phyloP scores from a whole-genome alignment of 495 filamentous ascomycete species.

The Gamarada debralockiae region DNA sequence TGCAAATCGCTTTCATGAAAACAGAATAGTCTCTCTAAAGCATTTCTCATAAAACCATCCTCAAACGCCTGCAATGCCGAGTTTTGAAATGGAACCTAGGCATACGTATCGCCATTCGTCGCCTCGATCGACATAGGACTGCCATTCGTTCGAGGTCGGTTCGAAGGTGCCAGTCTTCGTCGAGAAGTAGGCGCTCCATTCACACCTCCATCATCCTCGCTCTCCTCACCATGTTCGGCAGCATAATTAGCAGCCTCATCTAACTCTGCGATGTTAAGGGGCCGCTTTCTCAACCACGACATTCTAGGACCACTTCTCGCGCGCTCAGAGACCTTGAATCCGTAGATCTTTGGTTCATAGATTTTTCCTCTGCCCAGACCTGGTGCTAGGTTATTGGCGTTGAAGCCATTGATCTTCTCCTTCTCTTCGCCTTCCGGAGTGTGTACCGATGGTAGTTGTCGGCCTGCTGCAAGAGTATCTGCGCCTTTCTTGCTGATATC shows the following conservation, averaged over 20 bases:
- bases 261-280: slow-evolving; percentile 70
- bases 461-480: slow-evolving; percentile 28
- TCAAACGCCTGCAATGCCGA: not conserved
- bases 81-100: not conserved
- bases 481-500: slow-evolving; percentile 60
- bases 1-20: too few relatives aligned
- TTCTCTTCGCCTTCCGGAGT: slow-evolving; percentile 39
- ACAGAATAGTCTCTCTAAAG: too few relatives aligned
- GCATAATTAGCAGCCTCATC: slow-evolving; percentile 66
- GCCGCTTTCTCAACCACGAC: slow-evolving; percentile 90
- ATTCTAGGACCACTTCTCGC: slow-evolving; percentile 87
- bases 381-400: slow-evolving; percentile 76
- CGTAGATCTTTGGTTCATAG: slow-evolving; percentile 95
- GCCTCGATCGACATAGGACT: slow-evolving; percentile 52
- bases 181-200: slow-evolving; percentile 33
- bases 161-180: slow-evolving; percentile 24
- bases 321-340: slow-evolving; percentile 86
- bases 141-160: slow-evolving; percentile 35
- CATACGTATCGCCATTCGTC: slow-evolving; percentile 20
- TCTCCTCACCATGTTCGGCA: slow-evolving; percentile 47
- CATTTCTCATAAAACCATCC: too few relatives aligned
- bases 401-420: slow-evolving; percentile 75
- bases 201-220: slow-evolving; percentile 34
- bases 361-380: slow-evolving; percentile 79
- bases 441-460: slow-evolving; percentile 22